Percentiles rank a stretch among this genome's conserved stretches.
Evolutionary conservation across 441 rosid species (phyloP).

Genomic region (Gossypium gossypioides): DNA sequence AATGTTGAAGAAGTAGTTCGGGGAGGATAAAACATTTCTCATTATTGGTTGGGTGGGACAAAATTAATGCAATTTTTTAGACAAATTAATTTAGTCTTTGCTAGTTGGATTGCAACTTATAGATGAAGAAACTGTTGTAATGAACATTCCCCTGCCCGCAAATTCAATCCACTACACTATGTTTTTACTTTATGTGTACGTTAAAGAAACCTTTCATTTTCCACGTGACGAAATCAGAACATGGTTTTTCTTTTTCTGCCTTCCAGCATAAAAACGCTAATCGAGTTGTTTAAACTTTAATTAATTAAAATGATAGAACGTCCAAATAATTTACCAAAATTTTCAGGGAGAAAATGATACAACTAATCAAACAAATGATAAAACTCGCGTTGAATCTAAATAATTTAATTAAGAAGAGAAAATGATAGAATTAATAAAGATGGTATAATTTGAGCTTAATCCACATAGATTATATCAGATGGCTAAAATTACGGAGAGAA

Average conservation of each 20-base stretch:
- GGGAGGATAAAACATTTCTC: no score
- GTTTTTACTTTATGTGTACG: no score
- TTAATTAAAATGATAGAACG: no score
- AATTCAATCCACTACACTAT: no score
- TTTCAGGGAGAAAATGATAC: background rate
- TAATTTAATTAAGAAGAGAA: background rate
- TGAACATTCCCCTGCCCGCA: no score
- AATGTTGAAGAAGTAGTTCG: no score
- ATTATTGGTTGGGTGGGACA: no score
- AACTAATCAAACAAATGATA: background rate
- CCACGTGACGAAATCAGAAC: background rate
- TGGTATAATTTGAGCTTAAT: background rate
- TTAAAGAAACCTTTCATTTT: background rate
- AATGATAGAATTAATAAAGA: background rate
- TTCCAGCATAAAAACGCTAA: background rate
- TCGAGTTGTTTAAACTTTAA: background rate
- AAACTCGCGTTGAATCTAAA: background rate
- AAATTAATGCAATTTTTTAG: no score
- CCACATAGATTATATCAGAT: background rate
- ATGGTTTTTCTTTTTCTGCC: background rate
- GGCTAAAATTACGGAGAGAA: background rate
- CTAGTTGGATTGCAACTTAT: no score
- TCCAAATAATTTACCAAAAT: no score
- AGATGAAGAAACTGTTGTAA: no score
- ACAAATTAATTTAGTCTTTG: no score